phyloP scores from a whole-genome alignment of 306 rosid genomes.

The Hippophae gyantsensis region DNA sequence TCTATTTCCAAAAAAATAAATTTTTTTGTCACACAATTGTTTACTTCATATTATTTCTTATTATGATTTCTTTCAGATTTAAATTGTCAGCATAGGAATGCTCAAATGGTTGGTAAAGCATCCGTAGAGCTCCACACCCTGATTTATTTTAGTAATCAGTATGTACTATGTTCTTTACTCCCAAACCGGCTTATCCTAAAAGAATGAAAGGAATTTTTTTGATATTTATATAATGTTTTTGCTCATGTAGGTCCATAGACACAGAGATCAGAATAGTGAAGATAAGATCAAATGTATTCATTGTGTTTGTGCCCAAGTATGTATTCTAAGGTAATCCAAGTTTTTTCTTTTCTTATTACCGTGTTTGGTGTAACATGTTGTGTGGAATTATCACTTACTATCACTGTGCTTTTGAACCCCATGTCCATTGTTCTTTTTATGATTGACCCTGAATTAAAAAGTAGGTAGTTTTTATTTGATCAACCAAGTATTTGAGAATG shows the following conservation, averaged over 20 bases:
- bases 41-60: too few species aligned
- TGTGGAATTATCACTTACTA: too few species aligned
- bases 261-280: conserved; percentile 87
- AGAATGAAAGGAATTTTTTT: too few species aligned
- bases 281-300: conserved; percentile 87
- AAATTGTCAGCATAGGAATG: conserved; percentile 90
- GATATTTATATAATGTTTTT: conserved; percentile 13
- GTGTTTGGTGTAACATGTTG: too few species aligned
- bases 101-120: conserved; percentile 93
- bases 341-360: too few species aligned
- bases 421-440: too few species aligned
- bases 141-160: conserved; percentile 72
- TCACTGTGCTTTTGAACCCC: too few species aligned
- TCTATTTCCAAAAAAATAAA: too few species aligned
- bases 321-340: conserved; percentile 13
- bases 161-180: conserved; percentile 3
- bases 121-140: conserved; percentile 93
- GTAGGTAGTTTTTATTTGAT: too few species aligned
- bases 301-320: conserved; percentile 95
- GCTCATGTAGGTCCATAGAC: conserved; percentile 64
- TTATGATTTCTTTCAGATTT: conserved; percentile 49
- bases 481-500: not conserved
- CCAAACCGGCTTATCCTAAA: not conserved
- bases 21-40: too few species aligned
- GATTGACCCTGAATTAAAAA: too few species aligned